Conservation (phyloP, 139 green algal species). For the Pleodorina starrii region DNA sequence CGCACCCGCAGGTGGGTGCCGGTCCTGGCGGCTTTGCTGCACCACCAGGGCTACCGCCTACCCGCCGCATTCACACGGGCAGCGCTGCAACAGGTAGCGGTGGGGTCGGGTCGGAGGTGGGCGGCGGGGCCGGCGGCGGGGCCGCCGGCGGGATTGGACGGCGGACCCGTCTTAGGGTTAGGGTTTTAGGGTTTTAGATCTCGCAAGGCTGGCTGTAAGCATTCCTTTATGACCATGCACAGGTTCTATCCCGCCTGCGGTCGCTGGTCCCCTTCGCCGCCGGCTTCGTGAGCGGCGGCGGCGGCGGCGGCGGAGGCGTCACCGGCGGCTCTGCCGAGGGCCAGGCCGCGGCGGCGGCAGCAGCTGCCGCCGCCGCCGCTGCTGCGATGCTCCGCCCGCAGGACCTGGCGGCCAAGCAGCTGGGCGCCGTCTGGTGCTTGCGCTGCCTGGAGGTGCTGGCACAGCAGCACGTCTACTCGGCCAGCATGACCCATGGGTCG, state of each 20-base stretch:
- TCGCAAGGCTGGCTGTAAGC: no score
- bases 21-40: constrained; percentile 17
- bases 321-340: not conserved
- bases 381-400: not conserved
- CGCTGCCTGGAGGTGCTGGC: constrained; percentile 22
- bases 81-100: not conserved
- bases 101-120: no score
- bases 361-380: not conserved
- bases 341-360: not conserved
- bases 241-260: not conserved
- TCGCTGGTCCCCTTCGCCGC: not conserved
- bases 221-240: no score
- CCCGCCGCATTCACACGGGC: constrained; percentile 4
- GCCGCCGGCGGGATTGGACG: no score
- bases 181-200: no score
- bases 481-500: constrained; percentile 25
- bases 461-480: constrained; percentile 41
- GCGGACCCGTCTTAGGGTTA: no score
- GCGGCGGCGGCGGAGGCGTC: not conserved
- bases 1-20: constrained; percentile 33
- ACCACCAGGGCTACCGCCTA: constrained; percentile 32
- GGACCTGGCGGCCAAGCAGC: not conserved
- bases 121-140: no score
- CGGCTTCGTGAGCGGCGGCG: not conserved
- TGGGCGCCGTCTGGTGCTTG: not conserved